phyloP scores from a whole-genome alignment of 768 basidiomycete species.

The Boletus rufocinnamomeus region DNA sequence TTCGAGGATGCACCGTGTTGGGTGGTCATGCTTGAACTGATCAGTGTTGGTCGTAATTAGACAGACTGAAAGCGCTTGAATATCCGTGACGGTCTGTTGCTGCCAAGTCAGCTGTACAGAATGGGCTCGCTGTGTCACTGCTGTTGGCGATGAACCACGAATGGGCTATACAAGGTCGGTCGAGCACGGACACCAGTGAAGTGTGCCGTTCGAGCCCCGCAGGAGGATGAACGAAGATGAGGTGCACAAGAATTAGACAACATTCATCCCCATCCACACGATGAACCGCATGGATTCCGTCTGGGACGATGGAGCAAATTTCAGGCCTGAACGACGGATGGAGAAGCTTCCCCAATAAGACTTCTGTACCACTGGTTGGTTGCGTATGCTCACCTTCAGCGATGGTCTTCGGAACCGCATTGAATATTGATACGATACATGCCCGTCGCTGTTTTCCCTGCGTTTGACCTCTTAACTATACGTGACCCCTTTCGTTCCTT shows the following conservation, averaged over 20 bases:
- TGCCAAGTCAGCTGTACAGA: background rate
- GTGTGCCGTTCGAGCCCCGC: no score
- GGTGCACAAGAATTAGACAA: background rate
- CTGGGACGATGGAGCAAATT: conserved; percentile 1
- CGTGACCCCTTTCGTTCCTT: background rate
- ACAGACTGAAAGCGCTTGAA: conserved; percentile 14
- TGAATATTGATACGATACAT: conserved; percentile 6
- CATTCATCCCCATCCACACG: background rate
- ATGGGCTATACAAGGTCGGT: background rate
- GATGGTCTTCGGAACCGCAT: conserved; percentile 12
- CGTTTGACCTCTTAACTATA: background rate
- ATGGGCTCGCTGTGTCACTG: background rate
- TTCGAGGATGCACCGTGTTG: background rate
- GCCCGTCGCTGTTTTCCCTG: background rate
- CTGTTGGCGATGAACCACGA: background rate
- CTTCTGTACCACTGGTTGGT: conserved; percentile 7
- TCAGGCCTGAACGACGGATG: conserved; percentile 5
- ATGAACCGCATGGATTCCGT: conserved; percentile 9
- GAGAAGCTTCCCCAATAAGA: conserved; percentile 5
- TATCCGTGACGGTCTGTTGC: background rate
- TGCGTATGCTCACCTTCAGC: conserved; percentile 6
- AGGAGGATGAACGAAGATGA: background rate
- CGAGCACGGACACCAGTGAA: background rate
- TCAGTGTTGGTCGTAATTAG: conserved; percentile 1
- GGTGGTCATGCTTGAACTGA: background rate